These are phyloP conservation scores for Tetrapyrgos nigripes DNA, from an alignment of 1,284 basidiomycete genomes.

Conservation along the genomic window DNA sequence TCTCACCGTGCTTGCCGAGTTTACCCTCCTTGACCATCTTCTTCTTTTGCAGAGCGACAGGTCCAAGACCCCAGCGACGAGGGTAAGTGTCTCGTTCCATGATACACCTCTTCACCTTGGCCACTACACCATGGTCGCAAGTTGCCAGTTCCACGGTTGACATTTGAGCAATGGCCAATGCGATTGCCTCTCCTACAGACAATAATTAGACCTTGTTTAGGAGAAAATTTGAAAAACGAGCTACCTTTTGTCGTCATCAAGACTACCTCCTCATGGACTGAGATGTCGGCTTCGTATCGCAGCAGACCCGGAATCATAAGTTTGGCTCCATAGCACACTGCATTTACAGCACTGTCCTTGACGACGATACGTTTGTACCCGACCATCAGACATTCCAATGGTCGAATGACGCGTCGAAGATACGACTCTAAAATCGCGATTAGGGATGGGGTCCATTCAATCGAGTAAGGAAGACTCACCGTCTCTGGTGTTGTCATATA, in stretches of 20 bases:
- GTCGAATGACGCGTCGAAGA: constrained; percentile 93
- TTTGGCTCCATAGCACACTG: constrained; percentile 99
- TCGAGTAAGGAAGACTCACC: constrained; percentile 54
- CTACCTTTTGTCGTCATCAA: constrained; percentile 98
- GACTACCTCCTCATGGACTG: constrained; percentile 96
- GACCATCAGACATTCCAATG: constrained; percentile 92
- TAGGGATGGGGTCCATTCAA: constrained; percentile 23
- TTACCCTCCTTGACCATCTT: constrained; percentile 97
- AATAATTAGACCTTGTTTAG: constrained; percentile 15
- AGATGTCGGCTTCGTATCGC: constrained; percentile 96
- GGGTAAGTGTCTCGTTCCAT: constrained; percentile 99
- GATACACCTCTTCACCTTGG: constrained; percentile 99
- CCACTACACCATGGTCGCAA: constrained; percentile 98
- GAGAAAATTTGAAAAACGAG: background rate
- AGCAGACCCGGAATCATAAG: constrained; percentile 99
- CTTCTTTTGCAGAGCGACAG: constrained; percentile 97
- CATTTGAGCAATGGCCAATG: constrained; percentile 98
- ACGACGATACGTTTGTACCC: constrained; percentile 99
- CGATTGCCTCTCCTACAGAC: constrained; percentile 90
- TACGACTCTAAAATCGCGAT: constrained; percentile 77
- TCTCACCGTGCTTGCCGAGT: constrained; percentile 95
- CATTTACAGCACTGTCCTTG: constrained; percentile 99
- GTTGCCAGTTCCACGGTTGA: constrained; percentile 98
- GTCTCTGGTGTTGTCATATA: constrained; percentile 98
- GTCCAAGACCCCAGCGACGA: constrained; percentile 97